Percentiles rank a stretch among this genome's conserved stretches.
Conservation (phyloP, 257 asterid species). For the Avicennia marina region DNA sequence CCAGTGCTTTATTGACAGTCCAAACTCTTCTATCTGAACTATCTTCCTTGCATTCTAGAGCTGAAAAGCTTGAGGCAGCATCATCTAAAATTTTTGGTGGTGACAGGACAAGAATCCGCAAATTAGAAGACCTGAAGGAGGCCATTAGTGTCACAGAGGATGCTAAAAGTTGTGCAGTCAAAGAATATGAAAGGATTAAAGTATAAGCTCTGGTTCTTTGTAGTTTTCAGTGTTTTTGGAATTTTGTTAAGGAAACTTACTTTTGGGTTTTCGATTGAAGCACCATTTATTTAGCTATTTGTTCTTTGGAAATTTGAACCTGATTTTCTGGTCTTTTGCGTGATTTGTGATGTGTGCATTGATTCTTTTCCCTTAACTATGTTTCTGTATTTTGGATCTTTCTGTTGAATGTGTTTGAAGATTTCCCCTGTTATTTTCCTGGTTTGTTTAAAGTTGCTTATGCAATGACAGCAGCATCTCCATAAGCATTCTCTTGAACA, state of each 20-base stretch:
- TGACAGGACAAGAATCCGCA: constrained; percentile 70
- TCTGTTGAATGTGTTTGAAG: neutral
- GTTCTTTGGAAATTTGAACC: neutral
- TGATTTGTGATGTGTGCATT: constrained; percentile 10
- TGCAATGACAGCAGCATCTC: too few relatives aligned
- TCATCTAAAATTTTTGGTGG: constrained; percentile 77
- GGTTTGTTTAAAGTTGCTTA: constrained; percentile 4
- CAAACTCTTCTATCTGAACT: constrained; percentile 92
- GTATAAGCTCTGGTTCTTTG: constrained; percentile 32
- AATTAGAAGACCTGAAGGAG: constrained; percentile 68
- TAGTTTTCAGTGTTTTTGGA: constrained; percentile 14
- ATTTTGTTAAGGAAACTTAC: neutral
- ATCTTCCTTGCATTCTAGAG: constrained; percentile 72
- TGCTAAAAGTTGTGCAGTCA: constrained; percentile 74
- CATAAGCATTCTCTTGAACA: too few relatives aligned
- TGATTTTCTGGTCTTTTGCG: constrained; percentile 7
- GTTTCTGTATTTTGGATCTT: constrained; percentile 2
- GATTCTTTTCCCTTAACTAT: neutral
- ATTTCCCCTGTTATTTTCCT: neutral
- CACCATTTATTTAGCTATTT: too few relatives aligned
- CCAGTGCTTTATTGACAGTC: constrained; percentile 86
- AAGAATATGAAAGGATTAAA: constrained; percentile 89
- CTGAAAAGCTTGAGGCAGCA: constrained; percentile 75
- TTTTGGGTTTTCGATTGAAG: constrained; percentile 7
- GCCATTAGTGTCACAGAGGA: constrained; percentile 84